Base-by-base conservation (phyloP, 441 rosid species). In the Cnidoscolus chayamansa region DNA sequence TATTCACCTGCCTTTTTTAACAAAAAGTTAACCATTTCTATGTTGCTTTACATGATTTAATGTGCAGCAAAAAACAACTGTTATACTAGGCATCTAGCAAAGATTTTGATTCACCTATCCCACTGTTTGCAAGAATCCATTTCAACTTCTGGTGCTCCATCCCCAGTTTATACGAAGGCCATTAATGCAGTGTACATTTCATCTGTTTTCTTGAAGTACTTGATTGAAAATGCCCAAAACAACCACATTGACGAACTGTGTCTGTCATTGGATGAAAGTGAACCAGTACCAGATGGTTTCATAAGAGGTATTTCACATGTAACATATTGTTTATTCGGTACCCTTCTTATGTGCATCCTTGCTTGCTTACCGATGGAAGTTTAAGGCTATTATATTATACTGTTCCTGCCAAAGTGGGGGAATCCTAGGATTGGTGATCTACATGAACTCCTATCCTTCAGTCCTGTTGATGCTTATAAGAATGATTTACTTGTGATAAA, bases 51-150 rank as follows among this genome's bases (percentile, higher is more conserved):
- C 10, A 16, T 47, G 7, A 4, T 51, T 66, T 54, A 2, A 1
- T 67, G 68, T 72, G 80, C 90, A 96, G 98, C 88, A 4, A 86
- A 85, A 83, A 93, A 87, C 73, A 93, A 96, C 72, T 77, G 78
- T 55, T 75, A 67, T 75, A 96, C 99, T 2, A 86, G 95, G 87
- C 99, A 93, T 80, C 91, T 96, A 20, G 86, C 89, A 7, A 96
- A 96, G 72, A 83, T 96, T 76, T 85, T 91, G 87, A 87, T 93
- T 78, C 97, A 91, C 84, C 77, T 93, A 13, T 83, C 90, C 0
- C 80, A 86, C 88, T 89, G 91, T 83, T 89, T 96, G 88, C 88
- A 84, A 84, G 97, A 89, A 86, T 83, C 79, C 57, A 81, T 80
- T 25, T 83, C 84, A 32, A 64, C 81, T 73, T 81, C 93, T 49